phyloP scores from a whole-genome alignment of 140 eudicot species.

The Senecio squalidus region DNA sequence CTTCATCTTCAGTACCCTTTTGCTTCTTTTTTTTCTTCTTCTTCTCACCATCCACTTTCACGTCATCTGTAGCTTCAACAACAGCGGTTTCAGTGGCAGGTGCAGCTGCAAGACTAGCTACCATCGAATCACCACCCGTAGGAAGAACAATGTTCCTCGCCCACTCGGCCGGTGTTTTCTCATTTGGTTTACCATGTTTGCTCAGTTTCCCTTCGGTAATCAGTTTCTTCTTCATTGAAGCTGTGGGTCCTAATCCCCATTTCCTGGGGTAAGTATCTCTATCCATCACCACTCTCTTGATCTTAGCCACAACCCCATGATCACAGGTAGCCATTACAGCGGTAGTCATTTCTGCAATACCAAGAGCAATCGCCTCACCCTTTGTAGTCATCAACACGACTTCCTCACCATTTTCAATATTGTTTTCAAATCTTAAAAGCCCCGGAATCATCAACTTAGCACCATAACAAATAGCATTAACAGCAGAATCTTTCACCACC shows the following conservation, averaged over 20 bases:
- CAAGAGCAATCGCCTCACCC: conserved; percentile 89
- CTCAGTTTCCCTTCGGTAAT: conserved; percentile 75
- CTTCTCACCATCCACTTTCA: conserved; percentile 24
- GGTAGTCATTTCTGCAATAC: conserved; percentile 91
- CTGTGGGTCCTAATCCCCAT: conserved; percentile 98
- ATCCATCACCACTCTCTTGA: conserved; percentile 95
- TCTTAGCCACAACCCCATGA: conserved; percentile 91
- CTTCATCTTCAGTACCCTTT: conserved; percentile 33
- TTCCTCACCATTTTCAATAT: conserved; percentile 81
- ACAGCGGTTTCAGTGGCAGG: conserved; percentile 13
- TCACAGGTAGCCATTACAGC: conserved; percentile 98
- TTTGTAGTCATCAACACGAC: conserved; percentile 91
- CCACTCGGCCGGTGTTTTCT: conserved; percentile 83
- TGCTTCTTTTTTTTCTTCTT: conserved; percentile 49
- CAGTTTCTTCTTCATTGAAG: conserved; percentile 85
- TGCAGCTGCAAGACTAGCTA: conserved; percentile 75
- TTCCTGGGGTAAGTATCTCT: conserved; percentile 92
- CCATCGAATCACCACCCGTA: conserved; percentile 62
- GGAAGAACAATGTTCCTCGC: conserved; percentile 73
- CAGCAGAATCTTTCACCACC: conserved; percentile 91
- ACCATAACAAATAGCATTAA: conserved; percentile 91
- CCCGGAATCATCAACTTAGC: conserved; percentile 97
- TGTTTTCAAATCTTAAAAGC: conserved; percentile 79
- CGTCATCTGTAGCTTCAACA: conserved; percentile 2
- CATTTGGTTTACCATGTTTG: conserved; percentile 83